phyloP scores from a whole-genome alignment of 441 rosid genomes.

The Populus tomentosa region DNA sequence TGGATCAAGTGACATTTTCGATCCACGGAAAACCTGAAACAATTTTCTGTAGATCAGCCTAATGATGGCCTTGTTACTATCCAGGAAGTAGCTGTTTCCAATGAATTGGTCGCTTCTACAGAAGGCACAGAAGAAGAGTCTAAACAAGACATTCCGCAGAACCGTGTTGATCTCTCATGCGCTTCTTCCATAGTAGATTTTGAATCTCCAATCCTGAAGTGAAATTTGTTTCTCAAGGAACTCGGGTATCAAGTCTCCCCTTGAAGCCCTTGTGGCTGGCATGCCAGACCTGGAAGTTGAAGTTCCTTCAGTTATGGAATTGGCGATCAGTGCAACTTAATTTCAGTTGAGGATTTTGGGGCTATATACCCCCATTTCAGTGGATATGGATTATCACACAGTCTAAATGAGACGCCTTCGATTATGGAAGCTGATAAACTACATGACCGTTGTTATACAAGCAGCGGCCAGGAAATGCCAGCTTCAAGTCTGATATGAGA shows the following conservation, averaged over 20 bases:
- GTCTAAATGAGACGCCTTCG: slow-evolving; percentile 21
- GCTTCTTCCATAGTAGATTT: slow-evolving; percentile 45
- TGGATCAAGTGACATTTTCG: slow-evolving; percentile 18
- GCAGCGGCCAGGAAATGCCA: slow-evolving; percentile 16
- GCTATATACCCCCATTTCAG: slow-evolving; percentile 19
- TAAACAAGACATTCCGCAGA: slow-evolving; percentile 29
- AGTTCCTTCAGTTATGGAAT: slow-evolving; percentile 17
- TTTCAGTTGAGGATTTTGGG: slow-evolving; percentile 42
- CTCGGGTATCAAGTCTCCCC: slow-evolving; percentile 27
- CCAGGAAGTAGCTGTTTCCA: not conserved
- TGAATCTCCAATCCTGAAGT: slow-evolving; percentile 62
- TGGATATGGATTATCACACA: slow-evolving; percentile 40
- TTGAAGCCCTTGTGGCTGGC: slow-evolving; percentile 47
- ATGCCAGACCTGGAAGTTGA: slow-evolving; percentile 17
- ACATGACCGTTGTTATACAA: slow-evolving; percentile 3
- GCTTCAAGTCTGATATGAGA: slow-evolving; percentile 44
- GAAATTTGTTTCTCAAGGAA: slow-evolving; percentile 39
- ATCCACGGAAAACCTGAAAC: slow-evolving; percentile 19
- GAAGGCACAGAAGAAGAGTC: slow-evolving; percentile 21
- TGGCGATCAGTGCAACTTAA: slow-evolving; percentile 32
- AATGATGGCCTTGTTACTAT: slow-evolving; percentile 13
- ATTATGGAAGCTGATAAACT: slow-evolving; percentile 27
- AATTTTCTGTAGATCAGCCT: slow-evolving; percentile 25
- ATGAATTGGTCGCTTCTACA: slow-evolving; percentile 7
- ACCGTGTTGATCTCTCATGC: slow-evolving; percentile 33